These are phyloP conservation scores for Yamadazyma trypodendri DNA, from an alignment of 1,139 yeast species.

Conservation along the genomic window DNA sequence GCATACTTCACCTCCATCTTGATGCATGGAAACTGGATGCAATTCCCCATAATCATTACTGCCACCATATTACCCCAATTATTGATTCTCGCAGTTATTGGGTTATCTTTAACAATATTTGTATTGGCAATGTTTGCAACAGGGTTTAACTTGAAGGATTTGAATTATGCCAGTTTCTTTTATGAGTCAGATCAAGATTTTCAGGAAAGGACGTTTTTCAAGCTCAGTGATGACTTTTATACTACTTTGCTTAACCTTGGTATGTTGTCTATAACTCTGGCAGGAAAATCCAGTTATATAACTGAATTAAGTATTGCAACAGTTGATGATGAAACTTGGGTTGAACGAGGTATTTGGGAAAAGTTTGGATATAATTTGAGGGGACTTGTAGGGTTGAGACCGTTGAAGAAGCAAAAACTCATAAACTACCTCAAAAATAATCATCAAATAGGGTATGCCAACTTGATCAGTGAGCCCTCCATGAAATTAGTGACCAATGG, in stretches of 20 bases:
- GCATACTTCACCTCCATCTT: constrained; percentile 44
- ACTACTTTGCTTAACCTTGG: constrained; percentile 61
- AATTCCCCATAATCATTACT: constrained; percentile 55
- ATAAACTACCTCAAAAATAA: constrained; percentile 19
- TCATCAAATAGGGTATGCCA: constrained; percentile 29
- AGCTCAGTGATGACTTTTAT: constrained; percentile 63
- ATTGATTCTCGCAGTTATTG: constrained; percentile 48
- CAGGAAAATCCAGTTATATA: constrained; percentile 64
- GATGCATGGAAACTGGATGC: constrained; percentile 21
- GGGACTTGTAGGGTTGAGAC: constrained; percentile 2
- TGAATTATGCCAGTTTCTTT: constrained; percentile 50
- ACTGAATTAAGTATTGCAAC: constrained; percentile 55
- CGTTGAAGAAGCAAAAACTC: constrained; percentile 4
- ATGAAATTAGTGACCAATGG: constrained; percentile 24
- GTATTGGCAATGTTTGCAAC: constrained; percentile 58
- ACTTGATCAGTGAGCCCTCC: constrained; percentile 31
- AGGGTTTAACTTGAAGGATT: constrained; percentile 45
- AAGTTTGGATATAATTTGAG: constrained; percentile 10
- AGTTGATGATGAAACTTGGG: constrained; percentile 56
- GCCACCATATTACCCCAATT: constrained; percentile 64
- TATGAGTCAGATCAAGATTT: constrained; percentile 27
- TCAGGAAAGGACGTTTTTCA: constrained; percentile 14
- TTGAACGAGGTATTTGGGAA: constrained; percentile 42
- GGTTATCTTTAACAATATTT: constrained; percentile 51
- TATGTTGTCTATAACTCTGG: constrained; percentile 60